phyloP scores from a whole-genome alignment of 1,284 basidiomycete species.

The Puccinia novopanici region DNA sequence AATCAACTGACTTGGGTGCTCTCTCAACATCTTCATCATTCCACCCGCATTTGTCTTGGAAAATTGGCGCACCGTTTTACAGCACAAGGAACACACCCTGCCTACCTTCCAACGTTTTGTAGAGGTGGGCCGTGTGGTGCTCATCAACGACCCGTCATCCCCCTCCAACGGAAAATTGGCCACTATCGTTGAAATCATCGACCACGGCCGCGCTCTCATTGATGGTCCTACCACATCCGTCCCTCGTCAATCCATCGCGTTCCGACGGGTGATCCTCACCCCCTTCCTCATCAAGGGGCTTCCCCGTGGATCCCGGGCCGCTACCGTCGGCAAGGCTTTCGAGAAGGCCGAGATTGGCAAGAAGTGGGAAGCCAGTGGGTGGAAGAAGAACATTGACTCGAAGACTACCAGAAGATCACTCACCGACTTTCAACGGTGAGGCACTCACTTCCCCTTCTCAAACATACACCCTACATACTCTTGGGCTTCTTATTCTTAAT shows the following conservation, averaged over 20 bases:
- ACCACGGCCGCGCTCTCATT: constrained; percentile 97
- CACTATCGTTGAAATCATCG: constrained; percentile 94
- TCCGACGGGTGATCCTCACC: constrained; percentile 89
- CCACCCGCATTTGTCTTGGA: constrained; percentile 1
- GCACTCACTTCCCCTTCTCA: too few species aligned
- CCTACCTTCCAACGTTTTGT: constrained; percentile 94
- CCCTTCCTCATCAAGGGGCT: constrained; percentile 80
- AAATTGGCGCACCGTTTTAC: neutral
- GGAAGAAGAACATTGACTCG: constrained; percentile 87
- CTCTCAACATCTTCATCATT: neutral
- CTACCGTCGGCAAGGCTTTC: constrained; percentile 80
- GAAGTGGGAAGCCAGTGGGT: constrained; percentile 76
- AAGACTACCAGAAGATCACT: constrained; percentile 73
- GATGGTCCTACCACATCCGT: constrained; percentile 90
- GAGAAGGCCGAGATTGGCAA: constrained; percentile 76
- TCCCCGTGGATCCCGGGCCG: constrained; percentile 81
- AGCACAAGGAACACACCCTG: constrained; percentile 44
- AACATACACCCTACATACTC: too few species aligned
- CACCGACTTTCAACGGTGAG: constrained; percentile 81
- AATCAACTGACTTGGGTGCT: neutral
- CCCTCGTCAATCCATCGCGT: constrained; percentile 85
- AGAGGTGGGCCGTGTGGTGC: constrained; percentile 96
- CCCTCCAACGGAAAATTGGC: constrained; percentile 77
- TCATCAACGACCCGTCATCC: constrained; percentile 83
- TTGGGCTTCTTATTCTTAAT: too few species aligned